phyloP scores from a whole-genome alignment of 257 asterid genomes.

The Verbena officinalis region DNA sequence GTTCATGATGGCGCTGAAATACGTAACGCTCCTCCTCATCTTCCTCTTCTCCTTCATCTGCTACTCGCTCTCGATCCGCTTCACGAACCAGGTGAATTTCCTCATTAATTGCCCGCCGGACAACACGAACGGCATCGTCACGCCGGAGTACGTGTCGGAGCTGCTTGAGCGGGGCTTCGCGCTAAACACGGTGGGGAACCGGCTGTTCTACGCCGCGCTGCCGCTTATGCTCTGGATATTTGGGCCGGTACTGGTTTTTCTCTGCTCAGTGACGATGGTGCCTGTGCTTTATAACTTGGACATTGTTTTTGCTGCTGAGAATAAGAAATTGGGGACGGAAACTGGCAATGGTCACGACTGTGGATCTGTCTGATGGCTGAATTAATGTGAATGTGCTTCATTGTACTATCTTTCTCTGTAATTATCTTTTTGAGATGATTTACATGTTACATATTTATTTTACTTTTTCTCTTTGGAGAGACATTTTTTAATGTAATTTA shows the following conservation, averaged over 20 bases:
- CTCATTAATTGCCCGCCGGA: conserved; percentile 77
- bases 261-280: conserved; percentile 67
- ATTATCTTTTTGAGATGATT: too few relatives aligned
- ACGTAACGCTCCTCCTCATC: conserved; percentile 65
- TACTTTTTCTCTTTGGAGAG: too few relatives aligned
- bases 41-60: conserved; percentile 77
- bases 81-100: conserved; percentile 85
- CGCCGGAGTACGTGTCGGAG: conserved; percentile 66
- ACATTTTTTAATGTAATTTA: too few relatives aligned
- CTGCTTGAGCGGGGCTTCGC: conserved; percentile 66
- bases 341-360: not conserved
- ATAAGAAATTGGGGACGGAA: conserved; percentile 31
- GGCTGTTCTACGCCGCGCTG: conserved; percentile 77
- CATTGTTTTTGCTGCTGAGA: conserved; percentile 43
- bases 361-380: conserved; percentile 20
- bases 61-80: conserved; percentile 81
- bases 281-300: conserved; percentile 82
- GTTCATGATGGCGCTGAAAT: conserved; percentile 82
- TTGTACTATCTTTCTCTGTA: too few relatives aligned
- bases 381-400: conserved; percentile 12
- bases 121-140: conserved; percentile 35
- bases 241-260: conserved; percentile 80
- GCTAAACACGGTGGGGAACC: conserved; percentile 74
- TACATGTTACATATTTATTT: too few relatives aligned
- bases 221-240: conserved; percentile 89